Percentiles rank a stretch among this genome's conserved stretches.
Evolutionary conservation across 73 alveolate species (phyloP).

Genomic region (Breviolum minutum): DNA sequence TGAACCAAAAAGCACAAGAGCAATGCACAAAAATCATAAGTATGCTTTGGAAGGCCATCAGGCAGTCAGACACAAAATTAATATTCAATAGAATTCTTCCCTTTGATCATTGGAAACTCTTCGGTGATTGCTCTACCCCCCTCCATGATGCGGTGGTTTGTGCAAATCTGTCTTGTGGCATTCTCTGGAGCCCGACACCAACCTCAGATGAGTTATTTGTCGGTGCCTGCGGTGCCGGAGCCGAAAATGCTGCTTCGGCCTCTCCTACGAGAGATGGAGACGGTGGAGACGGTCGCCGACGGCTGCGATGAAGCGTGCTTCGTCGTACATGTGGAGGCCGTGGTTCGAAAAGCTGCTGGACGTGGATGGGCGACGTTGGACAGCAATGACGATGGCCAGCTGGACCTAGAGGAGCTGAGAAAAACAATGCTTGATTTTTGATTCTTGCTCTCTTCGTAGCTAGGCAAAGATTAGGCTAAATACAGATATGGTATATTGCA

Average conservation of each 20-base stretch:
- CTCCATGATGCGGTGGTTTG: too few species aligned
- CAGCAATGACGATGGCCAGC: constrained; percentile 10
- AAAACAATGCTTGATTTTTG: neutral
- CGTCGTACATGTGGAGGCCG: constrained; percentile 14
- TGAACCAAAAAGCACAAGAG: too few species aligned
- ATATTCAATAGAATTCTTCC: too few species aligned
- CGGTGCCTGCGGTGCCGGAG: constrained; percentile 60
- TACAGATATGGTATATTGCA: too few species aligned
- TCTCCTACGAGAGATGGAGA: neutral
- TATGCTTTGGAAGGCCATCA: too few species aligned
- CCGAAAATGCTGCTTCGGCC: constrained; percentile 11
- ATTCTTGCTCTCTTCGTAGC: neutral
- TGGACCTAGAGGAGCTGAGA: constrained; percentile 36
- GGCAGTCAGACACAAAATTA: too few species aligned
- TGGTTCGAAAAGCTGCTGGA: constrained; percentile 10
- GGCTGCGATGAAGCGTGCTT: constrained; percentile 18
- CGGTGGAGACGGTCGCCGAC: neutral
- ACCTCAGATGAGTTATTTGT: constrained; percentile 35
- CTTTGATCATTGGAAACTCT: too few species aligned
- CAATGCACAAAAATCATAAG: too few species aligned
- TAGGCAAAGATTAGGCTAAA: too few species aligned
- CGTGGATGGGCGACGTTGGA: constrained; percentile 36
- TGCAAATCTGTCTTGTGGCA: neutral
- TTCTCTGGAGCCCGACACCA: constrained; percentile 4
- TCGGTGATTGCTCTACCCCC: too few species aligned